Conservation (phyloP, 1,284 basidiomycete species). For the Schizophyllum commune region DNA sequence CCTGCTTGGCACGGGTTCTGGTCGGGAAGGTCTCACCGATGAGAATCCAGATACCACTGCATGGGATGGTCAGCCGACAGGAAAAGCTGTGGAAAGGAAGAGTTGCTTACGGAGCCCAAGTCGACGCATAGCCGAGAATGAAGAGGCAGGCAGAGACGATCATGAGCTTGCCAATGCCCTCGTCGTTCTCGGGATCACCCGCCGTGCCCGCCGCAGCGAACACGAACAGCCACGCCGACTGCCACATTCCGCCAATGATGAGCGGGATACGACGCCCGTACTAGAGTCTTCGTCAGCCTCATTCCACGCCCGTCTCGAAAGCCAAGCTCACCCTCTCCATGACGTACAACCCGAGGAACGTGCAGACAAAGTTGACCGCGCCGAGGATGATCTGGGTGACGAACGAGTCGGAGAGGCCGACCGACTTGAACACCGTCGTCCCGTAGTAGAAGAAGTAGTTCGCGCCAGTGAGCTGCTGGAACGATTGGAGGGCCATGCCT, state of each 20-base stretch:
- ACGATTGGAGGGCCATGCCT: constrained; percentile 54
- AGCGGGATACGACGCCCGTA: constrained; percentile 57
- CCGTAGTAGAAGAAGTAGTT: constrained; percentile 71
- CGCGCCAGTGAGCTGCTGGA: constrained; percentile 73
- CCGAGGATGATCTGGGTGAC: constrained; percentile 70
- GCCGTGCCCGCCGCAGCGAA: constrained; percentile 72
- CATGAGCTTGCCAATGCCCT: constrained; percentile 56
- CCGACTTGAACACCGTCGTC: constrained; percentile 60
- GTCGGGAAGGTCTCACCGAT: constrained; percentile 76
- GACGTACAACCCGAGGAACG: constrained; percentile 62
- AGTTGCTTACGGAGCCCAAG: constrained; percentile 52
- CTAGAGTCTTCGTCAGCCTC: constrained; percentile 17
- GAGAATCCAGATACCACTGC: constrained; percentile 62
- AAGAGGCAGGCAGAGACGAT: constrained; percentile 76
- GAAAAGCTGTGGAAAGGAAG: not conserved
- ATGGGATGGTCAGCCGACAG: not conserved
- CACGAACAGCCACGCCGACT: constrained; percentile 69
- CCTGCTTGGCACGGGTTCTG: constrained; percentile 70
- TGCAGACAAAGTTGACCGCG: constrained; percentile 63
- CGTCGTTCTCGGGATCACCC: constrained; percentile 41
- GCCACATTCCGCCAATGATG: constrained; percentile 68
- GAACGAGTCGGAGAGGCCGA: constrained; percentile 62
- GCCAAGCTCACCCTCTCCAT: constrained; percentile 46
- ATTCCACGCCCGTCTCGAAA: constrained; percentile 2
- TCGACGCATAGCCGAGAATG: constrained; percentile 71